Evolutionary conservation across 306 rosid genomes (phyloP).

Genomic region (Urtica urens): DNA sequence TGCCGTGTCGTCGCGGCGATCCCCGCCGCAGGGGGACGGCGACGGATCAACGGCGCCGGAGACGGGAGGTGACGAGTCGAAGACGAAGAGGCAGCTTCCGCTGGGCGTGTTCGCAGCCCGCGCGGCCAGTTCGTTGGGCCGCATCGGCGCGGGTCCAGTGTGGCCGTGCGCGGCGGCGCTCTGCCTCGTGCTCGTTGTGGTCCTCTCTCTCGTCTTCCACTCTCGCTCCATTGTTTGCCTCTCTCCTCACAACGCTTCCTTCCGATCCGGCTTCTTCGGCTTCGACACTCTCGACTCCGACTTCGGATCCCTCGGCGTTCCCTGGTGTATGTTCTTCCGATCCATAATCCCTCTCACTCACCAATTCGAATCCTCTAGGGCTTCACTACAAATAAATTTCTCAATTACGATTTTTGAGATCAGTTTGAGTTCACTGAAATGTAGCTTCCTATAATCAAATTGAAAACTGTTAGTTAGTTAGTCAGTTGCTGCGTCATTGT

Average conservation of each 20-base stretch:
- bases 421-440: no score
- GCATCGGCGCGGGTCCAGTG: conserved; percentile 30
- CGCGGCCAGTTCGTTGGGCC: conserved; percentile 35
- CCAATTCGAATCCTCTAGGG: conserved; percentile 17
- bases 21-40: conserved; percentile 18
- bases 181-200: conserved; percentile 21
- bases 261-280: conserved; percentile 58
- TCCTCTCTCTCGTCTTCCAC: conserved; percentile 33
- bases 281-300: conserved; percentile 76
- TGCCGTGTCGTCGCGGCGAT: conserved; percentile 63
- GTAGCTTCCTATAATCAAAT: no score
- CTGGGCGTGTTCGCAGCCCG: conserved; percentile 36
- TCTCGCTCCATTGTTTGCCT: conserved; percentile 73
- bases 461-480: no score
- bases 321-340: conserved; percentile 99
- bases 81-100: conserved; percentile 48
- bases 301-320: conserved; percentile 91
- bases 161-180: conserved; percentile 34
- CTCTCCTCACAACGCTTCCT: conserved; percentile 41
- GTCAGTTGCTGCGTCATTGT: no score
- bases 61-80: conserved; percentile 36
- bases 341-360: conserved; percentile 3
- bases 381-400: no score
- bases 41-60: conserved; percentile 10
- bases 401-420: no score